These are phyloP conservation scores for Sporothrix schenckii DNA, from an alignment of 2,329 filamentous ascomycete species.

Conservation along the genomic window DNA sequence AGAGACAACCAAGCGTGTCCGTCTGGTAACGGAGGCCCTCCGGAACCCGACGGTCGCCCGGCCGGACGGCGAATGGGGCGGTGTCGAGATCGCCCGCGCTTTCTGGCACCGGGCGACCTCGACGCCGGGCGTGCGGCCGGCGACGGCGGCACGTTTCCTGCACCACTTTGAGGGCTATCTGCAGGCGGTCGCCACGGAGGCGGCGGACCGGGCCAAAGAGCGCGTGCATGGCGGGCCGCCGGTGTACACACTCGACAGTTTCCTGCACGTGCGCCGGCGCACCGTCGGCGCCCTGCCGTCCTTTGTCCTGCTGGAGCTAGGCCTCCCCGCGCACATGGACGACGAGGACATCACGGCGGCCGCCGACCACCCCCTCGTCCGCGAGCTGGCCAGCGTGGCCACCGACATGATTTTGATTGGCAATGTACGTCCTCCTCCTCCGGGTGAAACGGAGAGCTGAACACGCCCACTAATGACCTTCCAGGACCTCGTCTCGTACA, in stretches of 20 bases:
- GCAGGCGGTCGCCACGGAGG: conserved; percentile 37
- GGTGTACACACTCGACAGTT: conserved; percentile 36
- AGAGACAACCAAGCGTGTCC: conserved; percentile 30
- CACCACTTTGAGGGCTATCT: conserved; percentile 38
- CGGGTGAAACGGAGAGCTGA: too few relatives aligned
- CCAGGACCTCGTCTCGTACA: conserved; percentile 41
- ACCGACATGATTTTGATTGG: conserved; percentile 39
- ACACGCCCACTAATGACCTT: not conserved
- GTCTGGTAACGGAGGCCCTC: conserved; percentile 37
- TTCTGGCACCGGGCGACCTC: conserved; percentile 38
- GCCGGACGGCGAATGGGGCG: conserved; percentile 35
- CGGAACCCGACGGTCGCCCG: conserved; percentile 34
- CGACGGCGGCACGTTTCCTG: conserved; percentile 38
- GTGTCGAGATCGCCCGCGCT: conserved; percentile 38
- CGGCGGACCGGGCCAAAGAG: conserved; percentile 34
- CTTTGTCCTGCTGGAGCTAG: conserved; percentile 38
- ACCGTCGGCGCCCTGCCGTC: conserved; percentile 39
- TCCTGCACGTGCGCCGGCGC: conserved; percentile 37
- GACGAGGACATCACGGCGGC: conserved; percentile 35
- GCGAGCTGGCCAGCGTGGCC: conserved; percentile 26
- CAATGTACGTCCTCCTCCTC: conserved; percentile 37
- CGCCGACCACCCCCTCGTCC: conserved; percentile 37
- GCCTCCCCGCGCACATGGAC: conserved; percentile 31
- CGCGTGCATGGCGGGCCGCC: not conserved
- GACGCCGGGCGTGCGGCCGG: conserved; percentile 29